A percentile compares a stretch with the other conserved stretches of the same genome.
phyloP scores from a whole-genome alignment of 495 filamentous ascomycete genomes.

The Bacidia gigantensis region DNA sequence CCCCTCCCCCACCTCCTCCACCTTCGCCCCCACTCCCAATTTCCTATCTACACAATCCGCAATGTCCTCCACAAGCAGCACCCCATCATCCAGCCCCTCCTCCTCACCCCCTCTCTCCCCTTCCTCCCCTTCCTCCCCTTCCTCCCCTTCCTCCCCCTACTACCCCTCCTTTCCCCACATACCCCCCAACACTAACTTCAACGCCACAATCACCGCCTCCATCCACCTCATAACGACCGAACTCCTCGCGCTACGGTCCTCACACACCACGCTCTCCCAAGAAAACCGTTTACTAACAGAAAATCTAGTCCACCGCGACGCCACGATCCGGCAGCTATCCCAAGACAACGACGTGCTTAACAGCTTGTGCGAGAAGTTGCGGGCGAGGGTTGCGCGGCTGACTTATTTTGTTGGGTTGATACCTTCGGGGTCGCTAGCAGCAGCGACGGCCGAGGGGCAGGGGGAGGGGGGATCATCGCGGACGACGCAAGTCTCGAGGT shows the following conservation, averaged over 20 bases:
- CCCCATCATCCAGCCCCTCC: background rate
- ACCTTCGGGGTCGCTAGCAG: no score
- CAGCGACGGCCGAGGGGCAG: no score
- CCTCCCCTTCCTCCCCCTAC: background rate
- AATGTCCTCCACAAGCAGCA: no score
- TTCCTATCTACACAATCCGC: no score
- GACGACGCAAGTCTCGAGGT: no score
- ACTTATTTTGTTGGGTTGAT: no score
- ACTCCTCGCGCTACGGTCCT: background rate
- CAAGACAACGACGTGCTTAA: no score
- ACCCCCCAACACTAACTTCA: background rate
- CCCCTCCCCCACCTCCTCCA: no score
- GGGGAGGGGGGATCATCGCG: no score
- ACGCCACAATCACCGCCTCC: background rate
- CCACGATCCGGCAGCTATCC: background rate
- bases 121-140: background rate
- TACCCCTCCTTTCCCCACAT: background rate
- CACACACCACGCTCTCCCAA: background rate
- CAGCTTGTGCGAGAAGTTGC: no score
- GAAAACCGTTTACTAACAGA: background rate
- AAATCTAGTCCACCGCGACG: background rate
- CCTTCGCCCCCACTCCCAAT: no score
- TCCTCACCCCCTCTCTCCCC: background rate
- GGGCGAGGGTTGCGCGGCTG: no score
- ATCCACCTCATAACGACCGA: background rate